Base-by-base conservation (phyloP, 225 moss, liverwort and hornwort species). In the Physcomitrium patens region DNA sequence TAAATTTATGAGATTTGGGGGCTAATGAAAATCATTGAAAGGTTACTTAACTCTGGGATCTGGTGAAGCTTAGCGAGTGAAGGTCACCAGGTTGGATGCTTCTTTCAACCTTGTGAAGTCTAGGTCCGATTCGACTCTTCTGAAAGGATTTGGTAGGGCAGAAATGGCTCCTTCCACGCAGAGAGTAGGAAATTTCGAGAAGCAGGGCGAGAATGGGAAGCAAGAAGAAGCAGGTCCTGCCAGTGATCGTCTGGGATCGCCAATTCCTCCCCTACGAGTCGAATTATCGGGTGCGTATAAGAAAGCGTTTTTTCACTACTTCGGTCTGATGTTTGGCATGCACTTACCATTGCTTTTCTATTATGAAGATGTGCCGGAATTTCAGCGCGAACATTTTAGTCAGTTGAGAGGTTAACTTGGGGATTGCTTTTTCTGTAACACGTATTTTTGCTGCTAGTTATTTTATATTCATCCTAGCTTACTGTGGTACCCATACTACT, bases 221-320 rank as follows among this genome's bases (percentile, higher is more conserved):
- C 76, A 76, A 63, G 79, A 71, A 52, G 83, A 80, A 71, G 71
- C 67, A 57, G 68, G 81, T 31, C 82, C 87, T 18, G 84, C 79
- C 41, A 80, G 76, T 43, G 81, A 84, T 77, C 79, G 79, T 49
- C 59, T 87, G 82, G 79, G 70, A 68, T 76, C 82, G 71, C 82
- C 87, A 62, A 70, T 87, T 72, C 82, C 87, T 51, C 26, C 84
- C 50, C 74, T 87, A 43, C 70, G 71, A 71, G 79, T 84, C 47
- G 77, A 84, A 28, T 80, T 87, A 47, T 77, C 87, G 77, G 87
- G 87, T 87, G 63, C 57, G 75, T 27, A 74, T 75, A 41, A 60
- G 27, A 12, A 61, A 52, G 20, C 18, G 61, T 42, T 41, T 65
- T 44, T 15, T 51, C 22, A 8, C 60, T 12, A 24, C 14, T 71